Evolutionary conservation across 1,284 basidiomycete species (phyloP), one percentile per base, ranked within the genome.

Genomic region (Cryptococcus floricola): DNA sequence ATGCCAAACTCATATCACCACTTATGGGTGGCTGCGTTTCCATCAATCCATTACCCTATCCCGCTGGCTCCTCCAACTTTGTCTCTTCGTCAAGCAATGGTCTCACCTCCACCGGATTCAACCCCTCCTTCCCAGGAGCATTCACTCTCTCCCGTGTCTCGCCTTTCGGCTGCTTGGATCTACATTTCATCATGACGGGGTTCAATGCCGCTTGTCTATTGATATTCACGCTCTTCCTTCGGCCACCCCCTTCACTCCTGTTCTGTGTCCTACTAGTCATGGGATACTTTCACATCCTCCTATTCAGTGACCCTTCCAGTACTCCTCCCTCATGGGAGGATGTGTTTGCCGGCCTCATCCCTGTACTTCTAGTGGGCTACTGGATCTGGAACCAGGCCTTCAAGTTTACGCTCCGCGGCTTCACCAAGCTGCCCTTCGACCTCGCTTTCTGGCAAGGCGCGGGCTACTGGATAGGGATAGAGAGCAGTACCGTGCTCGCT

Each of bases 381-480:
- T 76, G 71, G 71, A 50, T 62, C 16, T 76, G 66, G 58, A 61
- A 62, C 37, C 63, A 74, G 4, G 39, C 61, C 3, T 69, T 76
- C 53, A 56, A 62, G 14, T 46, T 56, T 8, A 67, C 70, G 0
- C 42, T 76, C 3, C n/a, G n/a, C 2, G 70, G 64, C 0, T 76
- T 73, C 50, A 57, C 28, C 12, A 41, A 66, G 9, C 50, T 72
- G 25, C 67, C 71, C 1, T 47, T 74, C 28, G 71, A 73, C 39
- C 25, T 59, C 38, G 68, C 63, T 7, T 28, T 74, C 9, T 74
- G 71, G 71, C 72, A 74, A 59, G 72, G 74, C 0, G 37, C 60
- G n/a, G 72, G 74, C 14, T 71, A 59, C 56, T 76, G 74, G 74
- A 62, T 76, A 39, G 74, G 74, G 2, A 58, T 73, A 5, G 74